Conservation (phyloP, 2,329 filamentous ascomycete genomes). For the Byssochlamys sp. region DNA sequence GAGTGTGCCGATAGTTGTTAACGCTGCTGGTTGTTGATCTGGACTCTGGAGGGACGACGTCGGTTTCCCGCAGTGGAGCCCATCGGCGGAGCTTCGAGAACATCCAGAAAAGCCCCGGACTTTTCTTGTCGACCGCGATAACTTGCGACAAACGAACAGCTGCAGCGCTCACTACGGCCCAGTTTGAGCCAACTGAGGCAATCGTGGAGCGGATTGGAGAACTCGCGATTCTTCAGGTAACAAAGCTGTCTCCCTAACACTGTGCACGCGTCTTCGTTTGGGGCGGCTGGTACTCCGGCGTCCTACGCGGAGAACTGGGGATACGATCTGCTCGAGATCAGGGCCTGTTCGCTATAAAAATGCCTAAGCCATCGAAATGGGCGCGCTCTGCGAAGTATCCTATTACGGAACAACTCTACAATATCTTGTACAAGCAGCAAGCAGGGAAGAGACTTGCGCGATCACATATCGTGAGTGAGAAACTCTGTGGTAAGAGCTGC, state of each 20-base stretch:
- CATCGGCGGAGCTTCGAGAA: neutral
- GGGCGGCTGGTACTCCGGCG: neutral
- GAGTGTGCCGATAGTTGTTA: neutral
- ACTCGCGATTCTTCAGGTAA: neutral
- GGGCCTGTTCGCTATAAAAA: neutral
- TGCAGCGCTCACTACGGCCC: neutral
- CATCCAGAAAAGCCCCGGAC: neutral
- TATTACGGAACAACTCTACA: neutral
- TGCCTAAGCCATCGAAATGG: neutral
- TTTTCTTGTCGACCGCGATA: neutral
- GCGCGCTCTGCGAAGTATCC: neutral
- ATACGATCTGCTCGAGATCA: neutral
- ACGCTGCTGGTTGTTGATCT: neutral
- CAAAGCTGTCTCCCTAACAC: neutral
- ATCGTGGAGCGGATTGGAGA: neutral
- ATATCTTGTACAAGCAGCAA: neutral
- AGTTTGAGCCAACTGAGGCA: neutral
- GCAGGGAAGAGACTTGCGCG: neutral
- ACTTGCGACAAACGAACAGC: neutral
- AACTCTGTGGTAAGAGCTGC: constrained; percentile 23
- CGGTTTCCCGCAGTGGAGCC: neutral
- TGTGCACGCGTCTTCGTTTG: neutral
- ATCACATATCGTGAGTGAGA: constrained; percentile 21
- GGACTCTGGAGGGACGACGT: neutral
- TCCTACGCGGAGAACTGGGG: neutral